phyloP scores from a whole-genome alignment of 176 grass and related monocot genomes.

The Zea luxurians region DNA sequence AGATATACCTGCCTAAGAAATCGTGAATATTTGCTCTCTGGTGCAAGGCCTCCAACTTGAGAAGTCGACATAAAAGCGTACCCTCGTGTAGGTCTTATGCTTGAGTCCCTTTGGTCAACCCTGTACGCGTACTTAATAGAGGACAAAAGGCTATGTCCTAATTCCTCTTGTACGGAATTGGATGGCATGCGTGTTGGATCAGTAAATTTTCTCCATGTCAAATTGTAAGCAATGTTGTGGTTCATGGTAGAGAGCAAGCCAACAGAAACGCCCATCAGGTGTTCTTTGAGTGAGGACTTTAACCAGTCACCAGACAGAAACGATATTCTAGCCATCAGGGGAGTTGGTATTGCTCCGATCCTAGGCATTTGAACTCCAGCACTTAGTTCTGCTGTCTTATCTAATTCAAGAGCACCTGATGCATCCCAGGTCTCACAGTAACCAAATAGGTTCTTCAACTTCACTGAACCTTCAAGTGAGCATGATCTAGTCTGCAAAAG shows the following conservation, averaged over 20 bases:
- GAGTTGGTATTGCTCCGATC: slow-evolving; percentile 69
- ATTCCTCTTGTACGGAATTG: slow-evolving; percentile 59
- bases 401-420: slow-evolving; percentile 61
- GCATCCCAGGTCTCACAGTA: slow-evolving; percentile 83
- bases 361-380: slow-evolving; percentile 63
- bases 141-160: slow-evolving; percentile 78
- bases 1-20: slow-evolving; percentile 78
- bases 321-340: slow-evolving; percentile 55
- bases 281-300: slow-evolving; percentile 79
- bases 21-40: slow-evolving; percentile 47
- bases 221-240: slow-evolving; percentile 76
- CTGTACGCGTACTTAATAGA: slow-evolving; percentile 82
- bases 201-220: slow-evolving; percentile 71
- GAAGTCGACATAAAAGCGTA: slow-evolving; percentile 74
- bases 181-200: slow-evolving; percentile 54
- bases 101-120: slow-evolving; percentile 78
- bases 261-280: slow-evolving; percentile 66
- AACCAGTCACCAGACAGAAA: slow-evolving; percentile 79
- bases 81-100: slow-evolving; percentile 63
- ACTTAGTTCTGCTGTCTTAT: slow-evolving; percentile 67
- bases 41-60: slow-evolving; percentile 73
- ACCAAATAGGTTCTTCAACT: slow-evolving; percentile 88
- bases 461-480: slow-evolving; percentile 74
- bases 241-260: slow-evolving; percentile 72
- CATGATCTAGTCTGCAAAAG: slow-evolving; percentile 64